Evolutionary conservation across 2,329 filamentous ascomycete genomes (phyloP), one percentile per base, ranked within the genome.

Genomic region (Calonectria naviculata): DNA sequence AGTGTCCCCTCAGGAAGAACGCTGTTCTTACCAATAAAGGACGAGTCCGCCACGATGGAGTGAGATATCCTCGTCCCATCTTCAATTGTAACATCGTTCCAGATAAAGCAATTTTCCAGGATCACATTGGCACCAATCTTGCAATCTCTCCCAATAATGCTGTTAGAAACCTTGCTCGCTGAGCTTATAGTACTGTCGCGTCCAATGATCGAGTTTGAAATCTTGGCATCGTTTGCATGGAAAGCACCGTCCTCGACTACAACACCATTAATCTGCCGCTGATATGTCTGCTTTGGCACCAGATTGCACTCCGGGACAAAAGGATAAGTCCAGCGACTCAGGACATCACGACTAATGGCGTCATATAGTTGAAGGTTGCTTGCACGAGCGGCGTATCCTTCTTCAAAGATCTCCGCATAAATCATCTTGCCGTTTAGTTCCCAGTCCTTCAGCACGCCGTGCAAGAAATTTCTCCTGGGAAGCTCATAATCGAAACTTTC

Each of bases 341-440:
- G 87, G n/a, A 98, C 89, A 80, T 98, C 96, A 78, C 91, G 93
- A 81, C 92, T 95, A 65, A 99, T 91, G 34, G 95, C 91, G 79
- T 98, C 95, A 84, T 98, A 99, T 79, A 95, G 92, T 79, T 94
- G 93, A 28, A 98, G 87, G 79, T 95, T 97, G 80, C 91, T 93
- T 15, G 95, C 95, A 74, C 97, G 89, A 1, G 95, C 95, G 1
- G 95, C 94, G 80, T 98, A 99, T 70, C 94, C 91, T 63, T 95
- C 90, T 41, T 91, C 89, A 52, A 97, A 87, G 74, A 98, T 93
- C 78, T 98, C 93, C 3, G 95, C 93, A 81, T 98, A 95, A 64
- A 99, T 94, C n/a, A 95, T 95, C 85, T 98, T 98, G 70, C 95
- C 95, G 82, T 98, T 98, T 68, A 98, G 87, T 81, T 99, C 97